These are phyloP conservation scores for Gamsiella multidivaricata DNA, from an alignment of 192 early-diverging fungal genomes.

Conservation along the genomic window DNA sequence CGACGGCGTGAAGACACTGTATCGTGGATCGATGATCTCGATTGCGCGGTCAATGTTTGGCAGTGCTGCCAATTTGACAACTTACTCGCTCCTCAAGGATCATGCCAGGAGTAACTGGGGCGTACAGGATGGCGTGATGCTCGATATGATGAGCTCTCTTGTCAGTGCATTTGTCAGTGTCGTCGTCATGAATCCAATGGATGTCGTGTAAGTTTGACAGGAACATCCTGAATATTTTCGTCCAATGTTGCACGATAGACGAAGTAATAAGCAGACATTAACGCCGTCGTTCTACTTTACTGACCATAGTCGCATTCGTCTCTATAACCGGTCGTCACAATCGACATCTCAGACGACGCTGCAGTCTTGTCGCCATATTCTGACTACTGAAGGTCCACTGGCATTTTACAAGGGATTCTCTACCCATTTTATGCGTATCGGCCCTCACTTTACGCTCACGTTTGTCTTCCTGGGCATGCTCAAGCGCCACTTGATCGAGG, in stretches of 20 bases:
- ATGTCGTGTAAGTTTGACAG: conserved; percentile 55
- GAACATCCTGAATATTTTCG: too few relatives aligned
- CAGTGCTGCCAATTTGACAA: conserved; percentile 73
- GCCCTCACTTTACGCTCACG: conserved; percentile 81
- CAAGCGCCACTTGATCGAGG: conserved; percentile 51
- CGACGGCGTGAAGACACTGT: conserved; percentile 69
- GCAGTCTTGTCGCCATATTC: conserved; percentile 48
- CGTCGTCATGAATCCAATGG: conserved; percentile 63
- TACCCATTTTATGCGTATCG: conserved; percentile 81
- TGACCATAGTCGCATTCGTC: conserved; percentile 69
- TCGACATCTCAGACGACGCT: conserved; percentile 69
- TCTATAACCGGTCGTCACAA: conserved; percentile 77
- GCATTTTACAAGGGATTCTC: conserved; percentile 80
- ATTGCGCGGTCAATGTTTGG: conserved; percentile 75
- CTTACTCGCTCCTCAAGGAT: conserved; percentile 77
- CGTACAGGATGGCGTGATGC: conserved; percentile 70
- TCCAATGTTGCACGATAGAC: too few relatives aligned
- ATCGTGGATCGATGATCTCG: conserved; percentile 74
- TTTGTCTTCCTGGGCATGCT: conserved; percentile 78
- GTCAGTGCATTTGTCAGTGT: conserved; percentile 67
- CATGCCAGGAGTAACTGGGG: conserved; percentile 63
- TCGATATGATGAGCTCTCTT: conserved; percentile 77
- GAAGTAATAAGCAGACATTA: too few relatives aligned
- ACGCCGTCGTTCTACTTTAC: too few relatives aligned
- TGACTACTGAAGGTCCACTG: conserved; percentile 71